Base-by-base conservation (phyloP, 495 filamentous ascomycete species). In the Podospora anserina region DNA sequence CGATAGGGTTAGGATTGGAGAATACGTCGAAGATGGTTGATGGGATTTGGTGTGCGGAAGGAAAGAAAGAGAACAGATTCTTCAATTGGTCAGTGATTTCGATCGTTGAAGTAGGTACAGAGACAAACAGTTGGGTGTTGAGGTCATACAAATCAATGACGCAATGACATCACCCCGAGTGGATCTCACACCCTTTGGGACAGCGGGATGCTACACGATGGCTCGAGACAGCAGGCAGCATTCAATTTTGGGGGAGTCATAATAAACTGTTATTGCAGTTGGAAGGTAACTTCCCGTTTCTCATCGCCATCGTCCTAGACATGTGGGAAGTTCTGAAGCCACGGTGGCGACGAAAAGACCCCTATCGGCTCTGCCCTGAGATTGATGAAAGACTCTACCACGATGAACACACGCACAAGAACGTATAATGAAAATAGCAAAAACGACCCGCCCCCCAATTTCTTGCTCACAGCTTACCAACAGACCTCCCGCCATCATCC, bases 341-440 rank as follows among this genome's bases (percentile, higher is more conserved):
- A 66, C 27, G 64, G 6, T 19, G 53, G 49, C 23, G 54, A 57
- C 23, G 18, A 19, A 27, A 57, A 66, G 0, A 58, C 64, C 6
- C 64, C 64, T 18, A 66, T 66, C 1, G 54, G 64, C 15, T 16
- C 23, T 19, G 23, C 64, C 28, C 64, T 27, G 15, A 66, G 53
- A 32, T 23, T 58, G n/a, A 66, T 20, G 28, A 66, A 66, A 4
- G 64, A 55, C 53, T 66, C 64, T 9, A 66, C 20, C 53, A 66
- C 64, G 19, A 66, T 57, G 53, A 30, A 66, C 2, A 34, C 16
- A 7, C 64, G 19, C 26, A 15, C 27, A 5, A 23, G 4, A 18
- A 26, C 18, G 3, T 26, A 26, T 1, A 16, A 20, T 13, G 5
- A 18, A 13, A 30, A 61, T 28, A 2, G 16, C 11, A 30, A 13